Conservation (phyloP, 2,329 filamentous ascomycete genomes). For the Fusarium haematococcum region DNA sequence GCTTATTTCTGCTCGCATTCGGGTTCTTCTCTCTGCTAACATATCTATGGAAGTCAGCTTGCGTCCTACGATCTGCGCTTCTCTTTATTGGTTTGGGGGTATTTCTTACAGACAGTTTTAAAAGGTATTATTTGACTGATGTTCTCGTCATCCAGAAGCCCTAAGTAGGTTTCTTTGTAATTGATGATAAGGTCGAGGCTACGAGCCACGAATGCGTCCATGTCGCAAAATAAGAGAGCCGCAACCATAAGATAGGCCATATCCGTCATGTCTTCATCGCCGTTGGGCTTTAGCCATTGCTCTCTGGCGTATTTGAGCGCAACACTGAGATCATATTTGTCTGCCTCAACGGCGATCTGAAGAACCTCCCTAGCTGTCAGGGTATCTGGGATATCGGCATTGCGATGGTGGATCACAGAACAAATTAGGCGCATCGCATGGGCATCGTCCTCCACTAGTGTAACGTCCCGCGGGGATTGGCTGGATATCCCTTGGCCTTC, state of each 20-base stretch:
- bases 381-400: background rate
- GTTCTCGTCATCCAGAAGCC: background rate
- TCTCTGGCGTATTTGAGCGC: background rate
- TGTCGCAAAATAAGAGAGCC: background rate
- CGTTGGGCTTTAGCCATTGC: background rate
- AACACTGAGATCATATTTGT: conserved; percentile 10
- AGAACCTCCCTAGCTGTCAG: conserved; percentile 24
- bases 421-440: conserved; percentile 1
- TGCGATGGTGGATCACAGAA: conserved; percentile 8
- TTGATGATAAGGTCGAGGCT: background rate
- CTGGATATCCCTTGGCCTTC: background rate
- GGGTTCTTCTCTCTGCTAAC: background rate
- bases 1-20: background rate
- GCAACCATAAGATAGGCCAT: background rate
- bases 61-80: background rate
- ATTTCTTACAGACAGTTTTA: background rate
- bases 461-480: background rate
- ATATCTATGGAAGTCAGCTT: background rate
- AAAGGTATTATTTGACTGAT: background rate
- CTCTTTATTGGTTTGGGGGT: background rate
- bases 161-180: background rate
- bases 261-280: background rate
- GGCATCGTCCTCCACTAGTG: conserved; percentile 4
- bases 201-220: background rate
- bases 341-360: background rate